Conservation (phyloP, 179 eudicot species). For the Silene coronaria region DNA sequence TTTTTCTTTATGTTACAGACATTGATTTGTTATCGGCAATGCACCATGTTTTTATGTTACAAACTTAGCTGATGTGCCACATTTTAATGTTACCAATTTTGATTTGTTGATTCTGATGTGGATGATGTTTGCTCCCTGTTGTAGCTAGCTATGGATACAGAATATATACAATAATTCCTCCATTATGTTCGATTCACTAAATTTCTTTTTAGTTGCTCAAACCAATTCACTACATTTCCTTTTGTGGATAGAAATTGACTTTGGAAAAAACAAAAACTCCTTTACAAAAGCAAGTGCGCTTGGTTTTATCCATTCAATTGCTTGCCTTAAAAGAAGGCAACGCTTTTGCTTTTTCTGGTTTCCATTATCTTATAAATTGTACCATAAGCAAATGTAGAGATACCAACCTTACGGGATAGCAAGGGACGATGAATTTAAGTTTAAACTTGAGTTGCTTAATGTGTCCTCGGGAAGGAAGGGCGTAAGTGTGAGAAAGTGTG, state of each 20-base stretch:
- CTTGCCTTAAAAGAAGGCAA: neutral
- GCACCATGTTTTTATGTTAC: neutral
- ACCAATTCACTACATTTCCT: neutral
- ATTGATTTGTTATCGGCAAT: neutral
- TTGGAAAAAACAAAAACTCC: neutral
- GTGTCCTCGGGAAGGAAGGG: too few species aligned
- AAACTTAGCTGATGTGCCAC: neutral
- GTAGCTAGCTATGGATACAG: neutral
- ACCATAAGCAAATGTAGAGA: neutral
- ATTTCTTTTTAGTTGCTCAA: neutral
- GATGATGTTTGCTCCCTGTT: neutral
- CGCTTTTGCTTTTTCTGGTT: neutral
- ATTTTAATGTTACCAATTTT: neutral
- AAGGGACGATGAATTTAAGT: too few species aligned
- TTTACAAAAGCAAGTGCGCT: neutral
- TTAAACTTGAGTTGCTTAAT: too few species aligned
- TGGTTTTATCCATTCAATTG: neutral
- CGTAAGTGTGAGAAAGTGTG: too few species aligned
- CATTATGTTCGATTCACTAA: neutral
- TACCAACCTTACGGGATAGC: too few species aligned
- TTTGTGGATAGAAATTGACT: neutral
- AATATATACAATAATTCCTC: neutral
- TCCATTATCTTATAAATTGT: neutral
- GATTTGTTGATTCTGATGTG: constrained; percentile 3
- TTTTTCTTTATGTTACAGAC: neutral